These are phyloP conservation scores for Setomelanomma holmii DNA, from an alignment of 2,329 filamentous ascomycete genomes.

Conservation along the genomic window DNA sequence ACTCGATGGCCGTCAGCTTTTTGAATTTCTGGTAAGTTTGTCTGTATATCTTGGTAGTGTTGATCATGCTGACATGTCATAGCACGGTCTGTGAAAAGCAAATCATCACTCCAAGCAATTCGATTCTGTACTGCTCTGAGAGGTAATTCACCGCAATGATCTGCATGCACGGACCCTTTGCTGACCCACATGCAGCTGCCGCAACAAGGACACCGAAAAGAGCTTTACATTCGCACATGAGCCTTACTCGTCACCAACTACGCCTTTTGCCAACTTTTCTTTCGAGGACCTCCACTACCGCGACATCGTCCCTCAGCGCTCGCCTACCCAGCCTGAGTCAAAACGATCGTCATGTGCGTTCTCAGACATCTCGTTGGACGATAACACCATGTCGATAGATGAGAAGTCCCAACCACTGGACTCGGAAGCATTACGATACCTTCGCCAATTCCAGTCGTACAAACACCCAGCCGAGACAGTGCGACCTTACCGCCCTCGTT, in stretches of 20 bases:
- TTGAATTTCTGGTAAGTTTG: constrained; percentile 59
- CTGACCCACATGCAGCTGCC: constrained; percentile 50
- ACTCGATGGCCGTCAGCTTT: constrained; percentile 60
- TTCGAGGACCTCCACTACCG: constrained; percentile 48
- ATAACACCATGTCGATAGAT: constrained; percentile 33
- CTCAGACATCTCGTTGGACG: constrained; percentile 52
- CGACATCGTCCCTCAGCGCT: constrained; percentile 57
- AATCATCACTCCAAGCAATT: constrained; percentile 67
- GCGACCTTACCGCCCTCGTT: constrained; percentile 42
- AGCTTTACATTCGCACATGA: constrained; percentile 36
- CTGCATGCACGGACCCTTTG: background rate
- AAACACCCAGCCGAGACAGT: constrained; percentile 30
- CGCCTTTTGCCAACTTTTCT: constrained; percentile 47
- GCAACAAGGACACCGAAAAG: constrained; percentile 54
- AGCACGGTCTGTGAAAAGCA: constrained; percentile 72
- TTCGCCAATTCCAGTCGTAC: constrained; percentile 51
- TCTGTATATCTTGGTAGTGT: background rate
- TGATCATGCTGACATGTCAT: constrained; percentile 15
- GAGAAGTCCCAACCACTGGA: constrained; percentile 36
- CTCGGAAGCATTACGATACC: constrained; percentile 51
- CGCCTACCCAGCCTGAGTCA: constrained; percentile 51
- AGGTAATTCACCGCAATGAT: constrained; percentile 49
- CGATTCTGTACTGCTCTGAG: constrained; percentile 70
- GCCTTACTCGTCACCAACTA: constrained; percentile 45
- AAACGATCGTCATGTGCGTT: constrained; percentile 51